Conservation (phyloP, 106 monocot genomes). For the Narthecium ossifragum region DNA sequence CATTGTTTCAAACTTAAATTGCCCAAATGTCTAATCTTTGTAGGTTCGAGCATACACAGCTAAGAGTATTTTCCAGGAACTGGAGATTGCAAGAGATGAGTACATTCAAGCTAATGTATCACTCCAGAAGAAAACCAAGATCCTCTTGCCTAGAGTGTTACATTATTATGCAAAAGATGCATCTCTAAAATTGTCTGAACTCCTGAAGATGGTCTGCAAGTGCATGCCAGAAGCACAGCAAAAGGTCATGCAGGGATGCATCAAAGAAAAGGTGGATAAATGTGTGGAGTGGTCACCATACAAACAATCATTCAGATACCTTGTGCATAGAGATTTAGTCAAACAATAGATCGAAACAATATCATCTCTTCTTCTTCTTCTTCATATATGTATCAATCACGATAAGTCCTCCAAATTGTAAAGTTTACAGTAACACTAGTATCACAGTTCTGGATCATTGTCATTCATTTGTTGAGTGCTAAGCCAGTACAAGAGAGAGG, state of each 20-base stretch:
- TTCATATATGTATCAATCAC: no score
- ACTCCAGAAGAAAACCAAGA: conserved; percentile 31
- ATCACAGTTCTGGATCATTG: not conserved
- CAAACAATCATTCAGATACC: conserved; percentile 69
- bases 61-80: conserved; percentile 38
- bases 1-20: not conserved
- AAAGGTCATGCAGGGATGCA: conserved; percentile 20
- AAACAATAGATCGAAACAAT: conserved; percentile 16
- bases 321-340: conserved; percentile 65
- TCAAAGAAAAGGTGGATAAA: conserved; percentile 30
- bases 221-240: conserved; percentile 42
- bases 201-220: conserved; percentile 37
- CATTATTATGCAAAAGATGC: conserved; percentile 62
- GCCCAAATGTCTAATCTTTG: not conserved
- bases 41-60: conserved; percentile 64
- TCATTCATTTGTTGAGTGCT: not conserved
- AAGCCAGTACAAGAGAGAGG: conserved; percentile 10
- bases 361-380: not conserved
- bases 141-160: conserved; percentile 54
- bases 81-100: conserved; percentile 56
- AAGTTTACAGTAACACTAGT: no score
- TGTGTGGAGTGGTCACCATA: conserved; percentile 58
- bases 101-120: conserved; percentile 45
- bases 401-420: no score
- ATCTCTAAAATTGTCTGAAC: conserved; percentile 33